These are phyloP conservation scores for Gossypium davidsonii DNA, from an alignment of 441 rosid species.

Conservation along the genomic window DNA sequence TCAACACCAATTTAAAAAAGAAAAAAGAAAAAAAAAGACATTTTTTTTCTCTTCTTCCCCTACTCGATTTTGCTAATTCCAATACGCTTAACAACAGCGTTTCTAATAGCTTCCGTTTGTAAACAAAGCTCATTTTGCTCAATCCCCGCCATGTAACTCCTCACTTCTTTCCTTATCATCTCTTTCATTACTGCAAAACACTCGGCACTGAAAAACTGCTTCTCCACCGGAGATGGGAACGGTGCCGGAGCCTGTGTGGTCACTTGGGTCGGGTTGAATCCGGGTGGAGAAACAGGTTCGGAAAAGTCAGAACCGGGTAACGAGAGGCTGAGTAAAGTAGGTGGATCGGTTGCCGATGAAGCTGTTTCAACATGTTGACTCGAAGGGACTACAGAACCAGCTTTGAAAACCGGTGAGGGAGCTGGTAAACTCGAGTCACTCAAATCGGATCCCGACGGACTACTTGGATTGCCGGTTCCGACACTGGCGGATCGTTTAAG, in stretches of 20 bases:
- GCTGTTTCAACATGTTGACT: constrained; percentile 24
- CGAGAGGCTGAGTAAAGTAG: constrained; percentile 54
- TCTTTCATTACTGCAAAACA: constrained; percentile 61
- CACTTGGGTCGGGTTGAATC: constrained; percentile 2
- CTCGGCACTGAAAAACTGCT: constrained; percentile 50
- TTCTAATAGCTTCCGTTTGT: constrained; percentile 46
- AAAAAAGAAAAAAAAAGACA: neutral
- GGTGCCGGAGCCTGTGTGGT: too few species aligned
- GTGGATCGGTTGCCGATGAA: constrained; percentile 39
- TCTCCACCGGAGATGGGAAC: constrained; percentile 18
- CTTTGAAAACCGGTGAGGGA: constrained; percentile 32
- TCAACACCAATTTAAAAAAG: neutral
- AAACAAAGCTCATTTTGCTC: constrained; percentile 41
- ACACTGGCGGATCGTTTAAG: constrained; percentile 60
- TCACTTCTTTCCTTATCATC: constrained; percentile 65
- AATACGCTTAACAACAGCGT: constrained; percentile 57
- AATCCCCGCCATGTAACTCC: constrained; percentile 52
- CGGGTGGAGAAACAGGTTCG: constrained; percentile 20
- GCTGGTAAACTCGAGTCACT: constrained; percentile 55
- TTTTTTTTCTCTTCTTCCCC: neutral
- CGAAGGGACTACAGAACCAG: constrained; percentile 27
- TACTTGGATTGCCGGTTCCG: constrained; percentile 49
- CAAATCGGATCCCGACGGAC: constrained; percentile 63
- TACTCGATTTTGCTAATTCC: constrained; percentile 62
- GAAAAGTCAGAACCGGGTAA: constrained; percentile 47